These are phyloP conservation scores for Prunus padus DNA, from an alignment of 306 rosid genomes.

Conservation along the genomic window DNA sequence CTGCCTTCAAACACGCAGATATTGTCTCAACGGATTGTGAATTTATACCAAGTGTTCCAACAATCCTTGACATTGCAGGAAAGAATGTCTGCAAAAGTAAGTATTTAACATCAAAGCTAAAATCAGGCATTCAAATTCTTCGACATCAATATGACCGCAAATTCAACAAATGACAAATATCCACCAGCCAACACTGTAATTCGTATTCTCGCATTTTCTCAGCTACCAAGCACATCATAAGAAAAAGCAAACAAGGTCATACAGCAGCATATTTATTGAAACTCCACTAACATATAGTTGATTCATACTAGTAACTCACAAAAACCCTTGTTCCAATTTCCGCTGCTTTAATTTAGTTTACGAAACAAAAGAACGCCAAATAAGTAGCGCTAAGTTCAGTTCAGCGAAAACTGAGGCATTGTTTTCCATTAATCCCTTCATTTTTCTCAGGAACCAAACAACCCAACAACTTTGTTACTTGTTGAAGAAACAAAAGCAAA, in stretches of 20 bases:
- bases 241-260: neutral
- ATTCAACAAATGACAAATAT: neutral
- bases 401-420: neutral
- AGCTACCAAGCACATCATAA: neutral
- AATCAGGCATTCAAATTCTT: conserved; percentile 20
- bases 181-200: neutral
- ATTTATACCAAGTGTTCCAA: conserved; percentile 83
- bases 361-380: neutral
- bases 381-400: neutral
- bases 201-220: neutral
- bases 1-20: conserved; percentile 70
- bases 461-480: neutral
- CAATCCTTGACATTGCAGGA: conserved; percentile 85
- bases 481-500: neutral
- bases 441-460: conserved; percentile 13
- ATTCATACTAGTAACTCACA: neutral
- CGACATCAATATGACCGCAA: neutral
- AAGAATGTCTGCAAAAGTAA: conserved; percentile 55
- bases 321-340: neutral
- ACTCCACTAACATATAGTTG: neutral
- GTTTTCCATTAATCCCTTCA: neutral
- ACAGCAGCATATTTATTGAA: neutral
- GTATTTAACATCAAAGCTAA: conserved; percentile 17
- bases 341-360: neutral
- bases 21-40: conserved; percentile 70